Base-by-base conservation (phyloP, 352 stramenopile genomes). In the Pythium aquatile region DNA sequence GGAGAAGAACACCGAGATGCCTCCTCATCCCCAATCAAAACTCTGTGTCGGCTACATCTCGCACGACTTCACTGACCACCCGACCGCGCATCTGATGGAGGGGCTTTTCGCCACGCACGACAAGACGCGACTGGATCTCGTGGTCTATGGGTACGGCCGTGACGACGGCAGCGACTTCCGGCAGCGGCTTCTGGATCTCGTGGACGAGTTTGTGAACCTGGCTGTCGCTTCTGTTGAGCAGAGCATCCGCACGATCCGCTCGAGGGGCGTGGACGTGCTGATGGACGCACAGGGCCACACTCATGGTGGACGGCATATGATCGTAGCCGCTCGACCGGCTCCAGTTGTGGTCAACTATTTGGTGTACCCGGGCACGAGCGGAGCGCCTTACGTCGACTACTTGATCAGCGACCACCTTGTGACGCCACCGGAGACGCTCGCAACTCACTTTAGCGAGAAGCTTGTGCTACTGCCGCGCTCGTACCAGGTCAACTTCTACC, bases 401-500 rank as follows among this genome's bases (percentile, higher is more conserved):
- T 55, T 93, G 20, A 55, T 96, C 26, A 69, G 74, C 10, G 87
- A 96, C 58, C 72, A 69, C 20, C 69, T 77, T 40, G 87, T 91
- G 52, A 65, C 65, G 3, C 77, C 75, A 29, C 73, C 78, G 35
- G 73, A 74, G 1, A 71, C 83, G 28, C 52, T 75, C 32, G 68
- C 69, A 3, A 33, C 65, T 0, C 65, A 81, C 11, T 93, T 88
- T 55, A 83, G 74, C 0, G 87, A 96, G 61, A 91, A 87, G 58
- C 70, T 96, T 24, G 78, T 89, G 13, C 56, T 93, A 24, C 63
- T 94, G 6, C 81, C 84, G n/a, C 44, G 78, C 24, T 87, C 72
- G 14, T 96, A 96, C 58, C 87, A 96, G 64, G 81, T 90, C 42
- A 96, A 96, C 49, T 78, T 91, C 63, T 94, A 82, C 69, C 51